These are phyloP conservation scores for Aspergillus neotritici DNA, from an alignment of 2,329 filamentous ascomycete genomes.

Conservation along the genomic window DNA sequence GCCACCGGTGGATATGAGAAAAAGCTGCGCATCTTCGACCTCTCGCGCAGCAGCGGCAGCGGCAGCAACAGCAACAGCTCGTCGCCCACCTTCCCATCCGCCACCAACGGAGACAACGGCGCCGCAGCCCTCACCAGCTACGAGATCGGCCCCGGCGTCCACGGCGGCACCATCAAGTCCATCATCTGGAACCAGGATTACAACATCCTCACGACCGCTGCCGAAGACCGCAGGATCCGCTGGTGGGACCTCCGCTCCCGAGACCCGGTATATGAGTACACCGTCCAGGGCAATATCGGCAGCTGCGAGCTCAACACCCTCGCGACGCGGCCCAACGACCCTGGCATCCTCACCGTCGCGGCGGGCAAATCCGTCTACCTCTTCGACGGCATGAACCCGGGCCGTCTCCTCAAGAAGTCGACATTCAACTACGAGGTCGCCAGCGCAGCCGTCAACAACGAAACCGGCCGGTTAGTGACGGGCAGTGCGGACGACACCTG, in stretches of 20 bases:
- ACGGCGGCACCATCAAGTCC: constrained; percentile 86
- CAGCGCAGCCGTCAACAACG: constrained; percentile 80
- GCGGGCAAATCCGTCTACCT: constrained; percentile 95
- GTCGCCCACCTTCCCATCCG: constrained; percentile 36
- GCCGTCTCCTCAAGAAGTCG: constrained; percentile 67
- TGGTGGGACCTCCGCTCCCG: constrained; percentile 88
- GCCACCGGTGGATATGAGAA: constrained; percentile 95
- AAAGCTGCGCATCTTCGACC: constrained; percentile 88
- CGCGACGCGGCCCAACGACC: constrained; percentile 54
- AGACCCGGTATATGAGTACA: constrained; percentile 67
- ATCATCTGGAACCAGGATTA: constrained; percentile 90
- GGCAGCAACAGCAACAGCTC: constrained; percentile 33
- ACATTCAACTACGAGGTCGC: constrained; percentile 79
- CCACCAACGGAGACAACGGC: constrained; percentile 22
- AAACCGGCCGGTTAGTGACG: constrained; percentile 76
- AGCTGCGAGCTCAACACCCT: constrained; percentile 83
- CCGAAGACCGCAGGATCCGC: constrained; percentile 81
- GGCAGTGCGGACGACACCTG: constrained; percentile 90
- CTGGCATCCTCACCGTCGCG: constrained; percentile 77
- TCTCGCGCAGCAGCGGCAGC: constrained; percentile 53
- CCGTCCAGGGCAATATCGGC: constrained; percentile 77
- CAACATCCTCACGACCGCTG: constrained; percentile 83
- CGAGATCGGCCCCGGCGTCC: constrained; percentile 80
- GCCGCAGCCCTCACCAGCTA: constrained; percentile 57
- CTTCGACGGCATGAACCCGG: constrained; percentile 71